Evolutionary conservation across 768 basidiomycete genomes (phyloP).

Genomic region (Phaffia australis): DNA sequence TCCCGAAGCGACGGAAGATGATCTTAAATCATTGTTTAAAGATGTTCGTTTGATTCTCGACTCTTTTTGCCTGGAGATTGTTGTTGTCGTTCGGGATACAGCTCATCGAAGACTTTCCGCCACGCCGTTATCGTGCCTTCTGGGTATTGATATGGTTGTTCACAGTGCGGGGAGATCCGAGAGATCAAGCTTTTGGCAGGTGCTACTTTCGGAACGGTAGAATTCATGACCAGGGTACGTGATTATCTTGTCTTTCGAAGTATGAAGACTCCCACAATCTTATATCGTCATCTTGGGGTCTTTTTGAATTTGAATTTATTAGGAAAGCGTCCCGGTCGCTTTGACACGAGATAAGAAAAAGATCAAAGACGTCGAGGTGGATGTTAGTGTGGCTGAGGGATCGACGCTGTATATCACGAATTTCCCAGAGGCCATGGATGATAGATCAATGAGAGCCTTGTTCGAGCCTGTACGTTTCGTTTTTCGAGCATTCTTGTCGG

Average conservation of each 20-base stretch:
- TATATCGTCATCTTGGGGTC: background rate
- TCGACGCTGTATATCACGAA: conserved; percentile 94
- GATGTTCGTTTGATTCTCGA: conserved; percentile 51
- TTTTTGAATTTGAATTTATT: background rate
- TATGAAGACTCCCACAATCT: background rate
- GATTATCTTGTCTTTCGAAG: background rate
- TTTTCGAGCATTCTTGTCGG: background rate
- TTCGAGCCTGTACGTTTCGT: conserved; percentile 57
- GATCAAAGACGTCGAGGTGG: conserved; percentile 60
- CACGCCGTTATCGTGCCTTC: background rate
- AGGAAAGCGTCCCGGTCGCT: conserved; percentile 75
- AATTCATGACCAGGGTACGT: conserved; percentile 61
- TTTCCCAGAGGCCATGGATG: conserved; percentile 77
- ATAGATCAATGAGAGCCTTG: conserved; percentile 58
- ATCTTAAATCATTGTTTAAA: conserved; percentile 64
- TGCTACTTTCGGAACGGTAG: conserved; percentile 65
- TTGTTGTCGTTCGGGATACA: too few species aligned
- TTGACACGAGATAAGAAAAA: conserved; percentile 92
- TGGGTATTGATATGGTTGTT: background rate
- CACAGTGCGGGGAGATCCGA: conserved; percentile 76
- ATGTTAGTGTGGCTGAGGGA: conserved; percentile 82
- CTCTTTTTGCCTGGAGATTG: background rate
- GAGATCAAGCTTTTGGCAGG: conserved; percentile 59
- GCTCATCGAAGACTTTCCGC: conserved; percentile 27
- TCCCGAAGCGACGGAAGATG: conserved; percentile 49